Evolutionary conservation across 1,139 yeast genomes (phyloP).

Genomic region (Suhomyces anneliseae): DNA sequence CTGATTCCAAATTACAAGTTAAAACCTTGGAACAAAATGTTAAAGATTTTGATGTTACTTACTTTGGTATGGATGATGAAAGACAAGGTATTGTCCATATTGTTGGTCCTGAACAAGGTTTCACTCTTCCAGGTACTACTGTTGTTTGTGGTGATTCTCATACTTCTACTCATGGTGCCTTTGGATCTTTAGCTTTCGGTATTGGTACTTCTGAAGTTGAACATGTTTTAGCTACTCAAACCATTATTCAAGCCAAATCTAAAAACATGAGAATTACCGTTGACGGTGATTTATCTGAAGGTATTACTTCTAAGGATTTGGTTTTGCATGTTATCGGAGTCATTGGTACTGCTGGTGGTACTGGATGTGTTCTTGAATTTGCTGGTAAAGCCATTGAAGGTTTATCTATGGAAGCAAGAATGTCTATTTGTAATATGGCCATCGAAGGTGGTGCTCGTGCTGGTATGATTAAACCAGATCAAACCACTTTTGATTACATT

Average conservation of each 20-base stretch:
- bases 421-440: conserved; percentile 99
- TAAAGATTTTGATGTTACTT: conserved; percentile 81
- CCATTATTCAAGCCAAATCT: conserved; percentile 89
- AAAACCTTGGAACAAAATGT: conserved; percentile 91
- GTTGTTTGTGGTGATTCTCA: conserved; percentile 99
- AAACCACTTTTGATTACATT: conserved; percentile 79
- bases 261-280: conserved; percentile 91
- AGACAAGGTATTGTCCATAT: conserved; percentile 98
- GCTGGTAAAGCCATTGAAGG: conserved; percentile 91
- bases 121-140: conserved; percentile 96
- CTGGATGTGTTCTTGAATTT: conserved; percentile 94
- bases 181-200: conserved; percentile 97
- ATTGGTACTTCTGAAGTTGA: conserved; percentile 99
- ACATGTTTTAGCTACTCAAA: conserved; percentile 96
- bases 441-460: conserved; percentile 99
- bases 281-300: conserved; percentile 78
- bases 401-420: conserved; percentile 96
- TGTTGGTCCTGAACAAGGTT: conserved; percentile 98
- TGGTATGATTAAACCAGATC: conserved; percentile 97
- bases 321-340: conserved; percentile 92
- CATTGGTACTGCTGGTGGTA: conserved; percentile 99
- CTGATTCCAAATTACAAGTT: conserved; percentile 90
- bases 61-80: conserved; percentile 89
- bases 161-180: conserved; percentile 98
- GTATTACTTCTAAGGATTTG: conserved; percentile 93